Conservation (phyloP, 352 stramenopile genomes). For the Thraustotheca clavata region DNA sequence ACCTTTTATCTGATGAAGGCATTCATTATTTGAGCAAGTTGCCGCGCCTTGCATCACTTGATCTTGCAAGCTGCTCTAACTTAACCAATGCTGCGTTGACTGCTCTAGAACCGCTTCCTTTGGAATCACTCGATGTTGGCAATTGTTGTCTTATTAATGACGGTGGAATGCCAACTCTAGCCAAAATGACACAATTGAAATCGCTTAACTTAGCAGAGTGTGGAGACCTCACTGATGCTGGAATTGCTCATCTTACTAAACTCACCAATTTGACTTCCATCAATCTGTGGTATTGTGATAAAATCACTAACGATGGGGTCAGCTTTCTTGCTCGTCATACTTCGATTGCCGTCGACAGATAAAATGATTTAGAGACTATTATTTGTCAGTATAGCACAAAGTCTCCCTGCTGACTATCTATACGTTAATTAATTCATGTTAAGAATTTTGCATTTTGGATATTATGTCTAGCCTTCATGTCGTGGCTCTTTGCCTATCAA, state of each 20-base stretch:
- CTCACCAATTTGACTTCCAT: constrained; percentile 47
- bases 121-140: constrained; percentile 67
- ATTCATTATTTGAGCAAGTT: constrained; percentile 34
- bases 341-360: constrained; percentile 9
- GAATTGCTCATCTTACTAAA: constrained; percentile 36
- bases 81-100: constrained; percentile 45
- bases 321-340: constrained; percentile 28
- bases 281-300: constrained; percentile 77
- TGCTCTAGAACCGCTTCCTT: constrained; percentile 42
- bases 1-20: constrained; percentile 66
- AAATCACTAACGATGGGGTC: constrained; percentile 49
- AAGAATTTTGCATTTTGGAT: too few species aligned
- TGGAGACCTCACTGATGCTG: constrained; percentile 53
- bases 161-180: constrained; percentile 39
- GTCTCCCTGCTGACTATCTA: too few species aligned
- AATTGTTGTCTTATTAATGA: constrained; percentile 73
- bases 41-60: constrained; percentile 48
- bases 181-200: constrained; percentile 42
- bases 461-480: too few species aligned
- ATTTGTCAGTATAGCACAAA: not conserved
- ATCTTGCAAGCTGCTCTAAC: constrained; percentile 66
- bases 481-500: not conserved
- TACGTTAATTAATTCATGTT: too few species aligned
- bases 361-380: not conserved
- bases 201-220: constrained; percentile 66